phyloP scores from a whole-genome alignment of 306 rosid genomes.

The Astragalus glycyphyllos region DNA sequence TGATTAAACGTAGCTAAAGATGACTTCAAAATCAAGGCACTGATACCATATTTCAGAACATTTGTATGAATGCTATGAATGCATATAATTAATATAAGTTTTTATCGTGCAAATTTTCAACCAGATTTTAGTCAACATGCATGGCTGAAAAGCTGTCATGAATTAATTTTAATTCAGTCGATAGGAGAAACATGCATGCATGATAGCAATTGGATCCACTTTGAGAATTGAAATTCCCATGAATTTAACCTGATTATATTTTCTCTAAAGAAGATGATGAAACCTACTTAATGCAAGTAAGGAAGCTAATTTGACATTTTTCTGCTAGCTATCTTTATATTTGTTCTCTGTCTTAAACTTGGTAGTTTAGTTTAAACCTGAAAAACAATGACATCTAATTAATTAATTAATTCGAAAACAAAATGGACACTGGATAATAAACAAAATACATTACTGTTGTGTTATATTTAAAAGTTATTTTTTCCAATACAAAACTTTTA shows the following conservation, averaged over 20 bases:
- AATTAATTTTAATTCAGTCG: constrained; percentile 22
- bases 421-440: neutral
- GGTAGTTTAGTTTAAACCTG: neutral
- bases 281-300: neutral
- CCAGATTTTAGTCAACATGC: constrained; percentile 39
- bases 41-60: constrained; percentile 41
- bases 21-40: constrained; percentile 39
- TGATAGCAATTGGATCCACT: constrained; percentile 40
- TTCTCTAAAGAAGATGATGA: constrained; percentile 9
- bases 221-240: constrained; percentile 32
- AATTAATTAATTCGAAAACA: too few relatives aligned
- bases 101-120: constrained; percentile 20
- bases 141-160: constrained; percentile 42
- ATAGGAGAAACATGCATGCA: constrained; percentile 43
- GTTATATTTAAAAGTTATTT: too few relatives aligned
- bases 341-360: neutral
- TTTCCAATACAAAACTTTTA: too few relatives aligned
- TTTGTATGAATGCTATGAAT: constrained; percentile 29
- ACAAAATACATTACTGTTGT: too few relatives aligned
- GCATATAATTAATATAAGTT: neutral
- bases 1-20: neutral
- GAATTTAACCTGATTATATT: constrained; percentile 7
- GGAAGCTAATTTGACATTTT: constrained; percentile 25
- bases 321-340: neutral
- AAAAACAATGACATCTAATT: neutral